Percentiles rank a stretch among this genome's conserved stretches.
phyloP scores from a whole-genome alignment of 108 stramenopile species.

The Cyclostephanos invisitatus region DNA sequence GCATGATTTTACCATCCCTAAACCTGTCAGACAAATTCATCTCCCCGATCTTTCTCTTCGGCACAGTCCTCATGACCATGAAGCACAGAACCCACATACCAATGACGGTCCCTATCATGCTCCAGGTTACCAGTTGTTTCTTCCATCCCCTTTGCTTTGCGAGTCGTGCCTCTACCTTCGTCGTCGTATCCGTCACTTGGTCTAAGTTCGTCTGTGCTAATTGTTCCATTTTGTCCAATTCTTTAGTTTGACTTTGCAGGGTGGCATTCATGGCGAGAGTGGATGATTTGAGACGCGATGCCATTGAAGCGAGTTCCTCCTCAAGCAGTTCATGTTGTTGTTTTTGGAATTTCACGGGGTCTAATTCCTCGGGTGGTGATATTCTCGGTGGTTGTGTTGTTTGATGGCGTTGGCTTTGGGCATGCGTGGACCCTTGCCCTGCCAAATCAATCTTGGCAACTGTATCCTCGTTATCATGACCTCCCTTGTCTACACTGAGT shows the following conservation, averaged over 20 bases:
- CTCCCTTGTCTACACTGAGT: not conserved
- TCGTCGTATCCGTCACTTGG: slow-evolving; percentile 54
- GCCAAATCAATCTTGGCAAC: not conserved
- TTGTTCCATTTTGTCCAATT: slow-evolving; percentile 66
- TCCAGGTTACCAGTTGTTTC: slow-evolving; percentile 43
- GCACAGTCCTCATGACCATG: slow-evolving; percentile 46
- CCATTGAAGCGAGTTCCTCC: slow-evolving; percentile 71
- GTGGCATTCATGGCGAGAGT: slow-evolving; percentile 65
- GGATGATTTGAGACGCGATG: slow-evolving; percentile 65
- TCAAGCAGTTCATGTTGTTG: slow-evolving; percentile 78
- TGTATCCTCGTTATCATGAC: not conserved
- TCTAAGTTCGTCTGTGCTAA: slow-evolving; percentile 67
- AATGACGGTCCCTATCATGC: slow-evolving; percentile 37
- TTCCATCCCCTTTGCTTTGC: slow-evolving; percentile 44
- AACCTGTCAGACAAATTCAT: not conserved
- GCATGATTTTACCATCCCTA: slow-evolving; percentile 1
- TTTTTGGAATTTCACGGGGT: slow-evolving; percentile 66
- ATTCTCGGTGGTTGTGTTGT: slow-evolving; percentile 16
- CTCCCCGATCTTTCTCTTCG: slow-evolving; percentile 31
- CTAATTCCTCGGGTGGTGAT: slow-evolving; percentile 18
- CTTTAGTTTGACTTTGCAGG: slow-evolving; percentile 61
- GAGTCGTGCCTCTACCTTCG: slow-evolving; percentile 58
- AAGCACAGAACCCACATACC: slow-evolving; percentile 43
- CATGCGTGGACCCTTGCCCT: not conserved
- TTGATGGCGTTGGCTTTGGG: not conserved